Percentiles rank a stretch among this genome's conserved stretches.
These are phyloP conservation scores for Apiospora hydei DNA, from an alignment of 2,329 filamentous ascomycete genomes.

Conservation along the genomic window DNA sequence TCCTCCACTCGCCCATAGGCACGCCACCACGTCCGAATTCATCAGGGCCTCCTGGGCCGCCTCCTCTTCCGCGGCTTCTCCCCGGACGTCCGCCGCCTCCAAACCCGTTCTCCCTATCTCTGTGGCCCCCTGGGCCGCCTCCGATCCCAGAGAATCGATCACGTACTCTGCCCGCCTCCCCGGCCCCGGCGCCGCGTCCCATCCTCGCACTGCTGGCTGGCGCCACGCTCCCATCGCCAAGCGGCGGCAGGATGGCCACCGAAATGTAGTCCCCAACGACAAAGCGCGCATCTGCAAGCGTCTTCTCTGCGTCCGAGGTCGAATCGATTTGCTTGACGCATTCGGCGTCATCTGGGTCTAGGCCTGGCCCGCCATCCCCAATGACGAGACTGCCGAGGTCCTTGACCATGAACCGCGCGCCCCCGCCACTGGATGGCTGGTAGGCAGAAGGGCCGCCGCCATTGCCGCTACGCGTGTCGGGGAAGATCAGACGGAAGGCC, in stretches of 20 bases:
- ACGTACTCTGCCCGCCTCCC: slow-evolving; percentile 43
- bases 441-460: slow-evolving; percentile 42
- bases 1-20: slow-evolving; percentile 69
- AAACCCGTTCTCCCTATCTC: slow-evolving; percentile 52
- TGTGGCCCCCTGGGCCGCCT: slow-evolving; percentile 33
- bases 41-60: slow-evolving; percentile 42
- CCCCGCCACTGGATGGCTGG: slow-evolving; percentile 32
- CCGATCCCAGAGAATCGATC: slow-evolving; percentile 31
- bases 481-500: slow-evolving; percentile 86
- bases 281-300: slow-evolving; percentile 78
- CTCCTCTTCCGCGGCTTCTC: slow-evolving; percentile 41
- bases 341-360: slow-evolving; percentile 40
- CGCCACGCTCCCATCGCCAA: slow-evolving; percentile 76
- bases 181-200: slow-evolving; percentile 49
- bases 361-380: slow-evolving; percentile 61
- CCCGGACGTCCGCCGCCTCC: slow-evolving; percentile 48
- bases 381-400: slow-evolving; percentile 86
- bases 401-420: slow-evolving; percentile 73
- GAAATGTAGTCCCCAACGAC: slow-evolving; percentile 90
- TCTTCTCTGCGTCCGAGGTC: slow-evolving; percentile 62
- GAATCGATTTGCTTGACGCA: slow-evolving; percentile 45
- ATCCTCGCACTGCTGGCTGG: slow-evolving; percentile 61
- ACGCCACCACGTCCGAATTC: slow-evolving; percentile 47
- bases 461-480: slow-evolving; percentile 46
- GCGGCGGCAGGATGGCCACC: slow-evolving; percentile 80